Evolutionary conservation across 805 yeast genomes (phyloP), one percentile per base, ranked within the genome.

Genomic region (Dipodascopsis tothii): DNA sequence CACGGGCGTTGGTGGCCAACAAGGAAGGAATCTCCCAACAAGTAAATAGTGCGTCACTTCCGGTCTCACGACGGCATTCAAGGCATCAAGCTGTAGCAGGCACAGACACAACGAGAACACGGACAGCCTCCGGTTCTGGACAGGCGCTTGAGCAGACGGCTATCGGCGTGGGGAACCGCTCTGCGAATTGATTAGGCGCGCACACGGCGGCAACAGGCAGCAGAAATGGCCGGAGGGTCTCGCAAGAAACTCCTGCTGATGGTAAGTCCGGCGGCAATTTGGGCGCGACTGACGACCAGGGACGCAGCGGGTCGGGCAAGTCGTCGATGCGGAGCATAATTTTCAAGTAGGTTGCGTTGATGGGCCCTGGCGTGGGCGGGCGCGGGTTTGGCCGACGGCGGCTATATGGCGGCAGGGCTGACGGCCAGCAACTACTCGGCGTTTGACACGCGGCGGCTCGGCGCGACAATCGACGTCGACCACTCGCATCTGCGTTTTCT

Each of bases 401-500:
- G 33, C 16, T 35, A 17, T n/a, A 33, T 33, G 7, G n/a, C n/a
- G n/a, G n/a, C n/a, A n/a, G n/a, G n/a, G n/a, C n/a, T n/a, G n/a
- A n/a, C n/a, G n/a, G n/a, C 36, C 17, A 54, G 94, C 56, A 92
- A 92, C 60, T 92, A 92, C 64, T 84, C 95, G 1, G 98, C 98
- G 0, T 84, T 90, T 60, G 98, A 92, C 60, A 92, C 98, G 2
- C 73, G 97, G 51, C 72, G 97, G 45, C 66, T 92, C 11, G 97
- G 97, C 1, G 97, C 98, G 7, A 92, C 98, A 0, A 88, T 92
- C 45, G 98, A 92, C 60, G 96, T 92, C n/a, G 98, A 92, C 60
- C 96, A 92, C 60, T 86, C 96, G 2, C 95, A 90, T 65, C 67
- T 92, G 44, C 70, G 97, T 40, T 88, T 92, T 58, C 69, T 92